A percentile compares a stretch with the other conserved stretches of the same genome.
These are phyloP conservation scores for Raphidocelis subcapitata DNA, from an alignment of 139 green algal species.

Conservation along the genomic window DNA sequence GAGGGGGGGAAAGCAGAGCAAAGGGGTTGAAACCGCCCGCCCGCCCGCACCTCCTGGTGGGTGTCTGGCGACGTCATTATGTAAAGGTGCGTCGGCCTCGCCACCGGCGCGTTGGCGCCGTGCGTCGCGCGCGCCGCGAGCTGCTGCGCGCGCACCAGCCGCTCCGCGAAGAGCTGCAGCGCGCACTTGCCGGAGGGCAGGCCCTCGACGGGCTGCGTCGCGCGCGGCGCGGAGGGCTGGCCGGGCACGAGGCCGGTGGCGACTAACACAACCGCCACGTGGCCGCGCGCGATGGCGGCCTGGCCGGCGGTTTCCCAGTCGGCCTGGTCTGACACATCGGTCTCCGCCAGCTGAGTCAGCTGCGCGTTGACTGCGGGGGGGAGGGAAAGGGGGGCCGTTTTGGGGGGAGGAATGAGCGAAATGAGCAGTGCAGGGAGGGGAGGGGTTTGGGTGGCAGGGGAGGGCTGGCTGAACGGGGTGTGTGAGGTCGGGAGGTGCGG, in stretches of 20 bases:
- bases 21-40: too few relatives aligned
- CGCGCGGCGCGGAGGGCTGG: conserved; percentile 23
- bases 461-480: too few relatives aligned
- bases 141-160: conserved; percentile 69
- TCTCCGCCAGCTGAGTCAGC: not conserved
- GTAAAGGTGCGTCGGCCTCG: conserved; percentile 52
- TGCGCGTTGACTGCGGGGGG: conserved; percentile 12
- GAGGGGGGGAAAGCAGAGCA: too few relatives aligned
- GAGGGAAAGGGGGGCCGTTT: too few relatives aligned
- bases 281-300: conserved; percentile 46
- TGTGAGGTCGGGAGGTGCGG: too few relatives aligned
- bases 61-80: conserved; percentile 85
- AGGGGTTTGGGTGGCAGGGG: too few relatives aligned
- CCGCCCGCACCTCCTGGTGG: conserved; percentile 36
- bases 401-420: too few relatives aligned
- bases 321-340: not conserved
- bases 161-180: conserved; percentile 90
- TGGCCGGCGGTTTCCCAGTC: conserved; percentile 32
- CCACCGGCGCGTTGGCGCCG: conserved; percentile 7
- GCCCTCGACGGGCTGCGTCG: conserved; percentile 70
- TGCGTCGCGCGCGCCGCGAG: conserved; percentile 42
- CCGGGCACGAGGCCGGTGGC: conserved; percentile 28
- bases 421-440: too few relatives aligned
- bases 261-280: conserved; percentile 73
- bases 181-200: conserved; percentile 87